Evolutionary conservation across 75 land plant genomes (phyloP).

Genomic region (Chamaecyparis obtusa): DNA sequence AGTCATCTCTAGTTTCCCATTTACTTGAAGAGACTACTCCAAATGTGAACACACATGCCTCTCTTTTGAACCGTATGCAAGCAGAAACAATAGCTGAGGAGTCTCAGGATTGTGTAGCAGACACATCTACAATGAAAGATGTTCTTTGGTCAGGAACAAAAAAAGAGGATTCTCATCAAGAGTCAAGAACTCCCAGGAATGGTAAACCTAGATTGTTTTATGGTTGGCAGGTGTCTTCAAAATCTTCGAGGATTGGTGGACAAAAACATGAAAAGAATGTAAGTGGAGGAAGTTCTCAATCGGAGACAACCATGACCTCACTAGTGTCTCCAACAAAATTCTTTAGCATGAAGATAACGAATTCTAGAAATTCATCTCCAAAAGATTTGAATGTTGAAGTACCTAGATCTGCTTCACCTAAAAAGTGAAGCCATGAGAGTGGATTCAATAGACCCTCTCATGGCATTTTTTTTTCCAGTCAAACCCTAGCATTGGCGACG

Average conservation of each 20-base stretch:
- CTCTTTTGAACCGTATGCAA: constrained; percentile 22
- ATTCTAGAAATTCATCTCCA: not conserved
- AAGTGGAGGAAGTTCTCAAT: constrained; percentile 4
- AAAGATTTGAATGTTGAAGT: not conserved
- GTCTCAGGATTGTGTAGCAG: constrained; percentile 14
- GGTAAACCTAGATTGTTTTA: not conserved
- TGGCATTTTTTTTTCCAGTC: no score
- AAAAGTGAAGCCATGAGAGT: constrained; percentile 17
- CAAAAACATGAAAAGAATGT: not conserved
- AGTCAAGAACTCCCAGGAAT: not conserved
- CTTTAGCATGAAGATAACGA: not conserved
- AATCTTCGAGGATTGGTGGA: not conserved
- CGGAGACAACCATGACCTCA: not conserved
- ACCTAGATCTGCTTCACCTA: constrained; percentile 23
- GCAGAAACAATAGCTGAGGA: constrained; percentile 26
- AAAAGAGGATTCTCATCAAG: not conserved
- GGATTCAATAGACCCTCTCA: no score
- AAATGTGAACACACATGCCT: constrained; percentile 11
- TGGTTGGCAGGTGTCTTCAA: not conserved
- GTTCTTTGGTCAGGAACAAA: constrained; percentile 14
- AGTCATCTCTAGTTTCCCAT: not conserved
- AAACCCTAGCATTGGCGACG: no score
- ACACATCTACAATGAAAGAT: constrained; percentile 33
- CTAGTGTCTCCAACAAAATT: constrained; percentile 2
- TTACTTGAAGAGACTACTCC: constrained; percentile 11